These are phyloP conservation scores for Dendrocalamus sinicus DNA, from an alignment of 176 grass and related monocot species.

Conservation along the genomic window DNA sequence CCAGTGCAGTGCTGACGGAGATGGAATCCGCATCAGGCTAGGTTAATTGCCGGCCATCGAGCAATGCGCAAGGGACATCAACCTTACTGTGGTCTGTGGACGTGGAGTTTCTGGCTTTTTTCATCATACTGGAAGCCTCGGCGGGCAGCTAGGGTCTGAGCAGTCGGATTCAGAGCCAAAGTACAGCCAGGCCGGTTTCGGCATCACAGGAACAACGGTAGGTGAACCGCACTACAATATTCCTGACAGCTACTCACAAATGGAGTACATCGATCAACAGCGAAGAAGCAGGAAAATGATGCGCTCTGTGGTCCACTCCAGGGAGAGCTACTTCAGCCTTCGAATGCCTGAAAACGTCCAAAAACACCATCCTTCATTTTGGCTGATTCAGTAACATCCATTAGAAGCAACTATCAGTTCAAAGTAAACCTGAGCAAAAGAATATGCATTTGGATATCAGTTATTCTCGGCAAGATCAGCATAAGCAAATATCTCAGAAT, in stretches of 20 bases:
- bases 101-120: background rate
- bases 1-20: conserved; percentile 1
- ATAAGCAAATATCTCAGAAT: background rate
- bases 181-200: background rate
- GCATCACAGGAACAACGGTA: conserved; percentile 35
- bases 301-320: conserved; percentile 19
- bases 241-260: conserved; percentile 39
- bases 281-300: conserved; percentile 19
- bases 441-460: background rate
- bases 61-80: background rate
- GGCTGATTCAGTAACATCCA: background rate
- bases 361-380: background rate
- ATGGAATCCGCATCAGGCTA: background rate
- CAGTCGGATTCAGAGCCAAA: background rate
- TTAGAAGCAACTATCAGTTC: background rate
- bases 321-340: conserved; percentile 12
- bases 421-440: background rate
- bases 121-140: background rate
- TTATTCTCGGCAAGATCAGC: background rate
- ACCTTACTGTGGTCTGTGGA: conserved; percentile 8
- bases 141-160: background rate
- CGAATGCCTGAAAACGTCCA: background rate
- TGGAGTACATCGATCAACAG: conserved; percentile 19
- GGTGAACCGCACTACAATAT: conserved; percentile 42
- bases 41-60: background rate